Conservation (phyloP, 2,329 filamentous ascomycete species). For the Cercospora sesami region DNA sequence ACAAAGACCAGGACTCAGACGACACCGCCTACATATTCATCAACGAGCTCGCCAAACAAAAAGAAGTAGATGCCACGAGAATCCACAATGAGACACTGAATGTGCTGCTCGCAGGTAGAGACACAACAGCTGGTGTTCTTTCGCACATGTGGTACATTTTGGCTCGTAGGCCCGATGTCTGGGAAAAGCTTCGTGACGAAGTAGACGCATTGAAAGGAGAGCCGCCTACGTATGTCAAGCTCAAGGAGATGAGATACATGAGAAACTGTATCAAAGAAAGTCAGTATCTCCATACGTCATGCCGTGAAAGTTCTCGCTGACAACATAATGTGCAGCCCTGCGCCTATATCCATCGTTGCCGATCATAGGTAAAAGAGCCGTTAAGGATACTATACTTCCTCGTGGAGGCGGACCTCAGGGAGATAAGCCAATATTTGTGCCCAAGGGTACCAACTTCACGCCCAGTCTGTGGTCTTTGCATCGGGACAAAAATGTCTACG, state of each 20-base stretch:
- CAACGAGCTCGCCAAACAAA: constrained; percentile 55
- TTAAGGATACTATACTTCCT: constrained; percentile 73
- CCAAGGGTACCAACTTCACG: constrained; percentile 32
- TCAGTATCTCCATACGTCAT: constrained; percentile 13
- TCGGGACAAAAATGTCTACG: constrained; percentile 15
- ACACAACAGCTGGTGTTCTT: constrained; percentile 53
- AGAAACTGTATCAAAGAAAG: constrained; percentile 64
- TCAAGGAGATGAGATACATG: constrained; percentile 35
- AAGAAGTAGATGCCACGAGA: constrained; percentile 41
- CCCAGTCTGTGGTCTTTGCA: constrained; percentile 33
- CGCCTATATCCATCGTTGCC: constrained; percentile 74
- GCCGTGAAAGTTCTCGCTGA: neutral
- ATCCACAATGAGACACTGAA: constrained; percentile 48
- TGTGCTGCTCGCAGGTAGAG: constrained; percentile 54
- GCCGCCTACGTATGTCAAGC: constrained; percentile 44
- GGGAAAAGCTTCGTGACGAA: constrained; percentile 28
- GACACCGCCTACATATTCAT: constrained; percentile 50
- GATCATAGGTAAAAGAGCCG: constrained; percentile 70
- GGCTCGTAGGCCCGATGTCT: constrained; percentile 26
- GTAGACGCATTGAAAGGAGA: constrained; percentile 29
- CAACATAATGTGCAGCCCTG: constrained; percentile 42
- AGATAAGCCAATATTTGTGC: constrained; percentile 53
- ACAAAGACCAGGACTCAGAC: constrained; percentile 20
- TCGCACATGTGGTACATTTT: constrained; percentile 42
- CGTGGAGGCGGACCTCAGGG: constrained; percentile 55